These are phyloP conservation scores for Ceratocystis variospora DNA, from an alignment of 2,329 filamentous ascomycete genomes.

Conservation along the genomic window DNA sequence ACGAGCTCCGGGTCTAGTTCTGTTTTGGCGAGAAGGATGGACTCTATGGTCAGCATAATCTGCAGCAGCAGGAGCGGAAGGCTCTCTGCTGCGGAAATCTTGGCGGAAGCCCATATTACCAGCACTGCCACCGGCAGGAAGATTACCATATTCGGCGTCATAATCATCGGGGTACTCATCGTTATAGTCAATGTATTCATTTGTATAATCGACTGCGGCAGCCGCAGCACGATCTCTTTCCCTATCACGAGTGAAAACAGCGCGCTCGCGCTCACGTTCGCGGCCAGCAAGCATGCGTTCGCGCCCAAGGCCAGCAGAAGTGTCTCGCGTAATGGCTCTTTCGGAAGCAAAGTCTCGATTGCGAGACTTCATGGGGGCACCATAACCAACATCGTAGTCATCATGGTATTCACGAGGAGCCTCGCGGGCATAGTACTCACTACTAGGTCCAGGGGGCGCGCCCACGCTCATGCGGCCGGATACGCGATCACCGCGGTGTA, in stretches of 20 bases:
- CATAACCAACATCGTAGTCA: constrained; percentile 16
- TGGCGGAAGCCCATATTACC: constrained; percentile 16
- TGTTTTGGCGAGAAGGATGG: constrained; percentile 5
- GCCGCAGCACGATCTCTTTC: constrained; percentile 9
- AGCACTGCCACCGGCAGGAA: constrained; percentile 15
- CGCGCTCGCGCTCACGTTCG: constrained; percentile 11
- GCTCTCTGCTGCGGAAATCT: constrained; percentile 10
- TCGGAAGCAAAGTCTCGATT: constrained; percentile 8
- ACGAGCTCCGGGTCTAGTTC: not conserved
- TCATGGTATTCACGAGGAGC: constrained; percentile 18
- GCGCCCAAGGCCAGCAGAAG: constrained; percentile 11
- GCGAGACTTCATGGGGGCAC: constrained; percentile 1
- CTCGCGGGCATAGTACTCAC: constrained; percentile 17
- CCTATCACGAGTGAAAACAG: constrained; percentile 4
- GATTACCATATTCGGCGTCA: constrained; percentile 11
- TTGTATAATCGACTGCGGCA: constrained; percentile 9
- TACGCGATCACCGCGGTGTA: constrained; percentile 15
- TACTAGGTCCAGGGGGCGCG: constrained; percentile 1
- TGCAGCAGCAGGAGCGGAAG: constrained; percentile 12
- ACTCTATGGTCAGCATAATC: constrained; percentile 16
- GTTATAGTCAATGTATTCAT: constrained; percentile 15
- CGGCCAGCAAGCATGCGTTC: not conserved
- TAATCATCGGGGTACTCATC: constrained; percentile 14
- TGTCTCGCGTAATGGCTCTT: constrained; percentile 10
- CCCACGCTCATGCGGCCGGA: constrained; percentile 13